phyloP scores from a whole-genome alignment of 805 yeast species.

The Teunomyces cretensis region DNA sequence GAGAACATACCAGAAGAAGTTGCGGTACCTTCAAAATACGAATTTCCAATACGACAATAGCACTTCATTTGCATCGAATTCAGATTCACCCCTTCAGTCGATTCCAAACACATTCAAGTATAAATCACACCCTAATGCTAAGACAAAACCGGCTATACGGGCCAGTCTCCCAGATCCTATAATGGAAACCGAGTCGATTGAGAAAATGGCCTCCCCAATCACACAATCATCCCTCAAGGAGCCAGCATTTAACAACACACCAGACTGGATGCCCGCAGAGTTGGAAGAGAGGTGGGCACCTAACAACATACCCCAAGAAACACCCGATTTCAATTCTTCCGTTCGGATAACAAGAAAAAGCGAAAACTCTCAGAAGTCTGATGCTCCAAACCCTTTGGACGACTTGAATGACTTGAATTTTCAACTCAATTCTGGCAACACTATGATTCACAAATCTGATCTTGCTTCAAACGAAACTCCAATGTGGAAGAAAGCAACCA shows the following conservation, averaged over 20 bases:
- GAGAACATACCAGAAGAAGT: conserved; percentile 27
- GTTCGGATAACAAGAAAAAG: conserved; percentile 21
- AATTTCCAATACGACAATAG: conserved; percentile 25
- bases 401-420: conserved; percentile 13
- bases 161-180: conserved; percentile 1
- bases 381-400: conserved; percentile 1
- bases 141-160: conserved; percentile 34
- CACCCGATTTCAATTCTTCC: conserved; percentile 20
- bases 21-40: conserved; percentile 33
- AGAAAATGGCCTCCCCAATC: not conserved
- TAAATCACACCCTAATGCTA: conserved; percentile 46
- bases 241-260: conserved; percentile 23
- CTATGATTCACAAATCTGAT: conserved; percentile 33
- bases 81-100: conserved; percentile 18
- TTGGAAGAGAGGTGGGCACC: conserved; percentile 35
- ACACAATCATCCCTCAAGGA: not conserved
- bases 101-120: conserved; percentile 46
- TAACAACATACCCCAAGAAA: conserved; percentile 3
- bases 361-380: not conserved
- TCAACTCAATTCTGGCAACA: conserved; percentile 24
- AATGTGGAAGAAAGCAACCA: conserved; percentile 33
- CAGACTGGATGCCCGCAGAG: conserved; percentile 45
- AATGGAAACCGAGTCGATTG: not conserved
- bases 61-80: not conserved
- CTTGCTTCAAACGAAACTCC: conserved; percentile 24